Evolutionary conservation across 306 rosid genomes (phyloP).

Genomic region (Dryas alaskensis): DNA sequence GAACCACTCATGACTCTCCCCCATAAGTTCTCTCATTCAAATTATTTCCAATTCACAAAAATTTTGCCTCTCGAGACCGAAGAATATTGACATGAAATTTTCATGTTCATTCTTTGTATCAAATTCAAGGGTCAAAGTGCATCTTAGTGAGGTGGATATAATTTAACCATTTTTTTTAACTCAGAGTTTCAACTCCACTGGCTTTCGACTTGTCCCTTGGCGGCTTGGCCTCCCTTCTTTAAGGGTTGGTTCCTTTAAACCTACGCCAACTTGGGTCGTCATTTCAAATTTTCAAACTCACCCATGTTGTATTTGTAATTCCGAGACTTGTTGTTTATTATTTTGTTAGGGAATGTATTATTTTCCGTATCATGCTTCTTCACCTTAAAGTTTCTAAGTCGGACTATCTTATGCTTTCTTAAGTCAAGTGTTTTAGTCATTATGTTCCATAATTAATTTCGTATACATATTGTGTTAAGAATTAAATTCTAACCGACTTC

Average conservation of each 20-base stretch:
- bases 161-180: neutral
- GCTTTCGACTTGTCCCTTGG: neutral
- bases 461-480: too few relatives aligned
- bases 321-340: too few relatives aligned
- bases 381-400: too few relatives aligned
- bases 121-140: neutral
- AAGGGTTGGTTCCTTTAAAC: neutral
- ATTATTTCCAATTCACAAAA: conserved; percentile 46
- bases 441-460: too few relatives aligned
- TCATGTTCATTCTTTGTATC: neutral
- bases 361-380: too few relatives aligned
- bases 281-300: too few relatives aligned
- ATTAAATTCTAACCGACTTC: too few relatives aligned
- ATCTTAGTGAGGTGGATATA: neutral
- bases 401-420: too few relatives aligned
- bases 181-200: neutral
- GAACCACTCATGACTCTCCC: conserved; percentile 60
- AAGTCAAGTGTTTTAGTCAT: too few relatives aligned
- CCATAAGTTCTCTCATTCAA: conserved; percentile 68
- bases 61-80: conserved; percentile 23
- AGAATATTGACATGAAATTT: conserved; percentile 1
- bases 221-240: neutral
- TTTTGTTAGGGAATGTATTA: too few relatives aligned
- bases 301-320: neutral
- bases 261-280: neutral